Percentiles rank a stretch among this genome's conserved stretches.
phyloP scores from a whole-genome alignment of 192 early-diverging fungal species.

The Backusella psychrophila region DNA sequence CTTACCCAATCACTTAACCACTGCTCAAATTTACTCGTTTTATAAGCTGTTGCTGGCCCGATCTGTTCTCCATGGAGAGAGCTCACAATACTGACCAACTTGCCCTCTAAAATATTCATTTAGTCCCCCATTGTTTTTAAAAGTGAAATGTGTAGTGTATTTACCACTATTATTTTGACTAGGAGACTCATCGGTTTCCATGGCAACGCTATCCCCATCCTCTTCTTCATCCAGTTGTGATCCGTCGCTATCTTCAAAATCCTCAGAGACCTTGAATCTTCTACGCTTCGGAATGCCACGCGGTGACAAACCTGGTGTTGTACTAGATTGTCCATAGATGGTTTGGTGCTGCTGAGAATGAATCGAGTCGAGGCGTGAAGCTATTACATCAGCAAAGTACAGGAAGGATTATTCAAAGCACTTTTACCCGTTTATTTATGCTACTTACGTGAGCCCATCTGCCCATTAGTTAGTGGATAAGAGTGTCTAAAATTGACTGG shows the following conservation, averaged over 20 bases:
- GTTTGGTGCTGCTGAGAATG: neutral
- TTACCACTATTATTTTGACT: neutral
- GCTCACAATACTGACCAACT: neutral
- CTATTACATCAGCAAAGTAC: neutral
- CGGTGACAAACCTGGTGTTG: neutral
- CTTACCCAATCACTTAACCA: neutral
- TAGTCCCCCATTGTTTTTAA: no score
- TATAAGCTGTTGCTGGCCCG: neutral
- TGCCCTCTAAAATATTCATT: no score
- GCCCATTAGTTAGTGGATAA: neutral
- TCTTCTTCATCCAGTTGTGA: neutral
- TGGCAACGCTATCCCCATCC: neutral
- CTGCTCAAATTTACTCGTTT: neutral
- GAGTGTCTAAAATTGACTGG: slow-evolving; percentile 12
- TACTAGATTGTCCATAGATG: neutral
- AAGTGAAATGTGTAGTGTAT: neutral
- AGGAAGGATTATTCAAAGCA: no score
- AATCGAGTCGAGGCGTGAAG: neutral
- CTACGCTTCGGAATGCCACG: neutral
- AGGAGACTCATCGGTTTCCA: neutral
- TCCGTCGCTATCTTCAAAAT: neutral
- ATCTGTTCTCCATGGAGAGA: neutral
- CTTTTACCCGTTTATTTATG: neutral
- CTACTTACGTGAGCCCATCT: neutral
- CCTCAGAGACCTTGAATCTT: neutral